Evolutionary conservation across 2,329 filamentous ascomycete species (phyloP).

Genomic region (Rhynchosporium secalis): DNA sequence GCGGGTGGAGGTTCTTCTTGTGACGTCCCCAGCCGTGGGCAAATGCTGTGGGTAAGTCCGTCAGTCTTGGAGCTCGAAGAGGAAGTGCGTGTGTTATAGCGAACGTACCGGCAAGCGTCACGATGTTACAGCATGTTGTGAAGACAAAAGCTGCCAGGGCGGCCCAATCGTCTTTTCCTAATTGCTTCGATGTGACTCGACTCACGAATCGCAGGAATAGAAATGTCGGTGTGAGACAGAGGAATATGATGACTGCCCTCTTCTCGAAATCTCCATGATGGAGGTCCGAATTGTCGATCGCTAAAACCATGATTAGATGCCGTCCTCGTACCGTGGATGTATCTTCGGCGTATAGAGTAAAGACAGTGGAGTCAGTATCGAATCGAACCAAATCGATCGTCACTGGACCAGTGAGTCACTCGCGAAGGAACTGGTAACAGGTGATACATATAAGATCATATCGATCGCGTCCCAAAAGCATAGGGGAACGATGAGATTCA

Average conservation of each 20-base stretch:
- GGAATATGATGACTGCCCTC: slow-evolving; percentile 21
- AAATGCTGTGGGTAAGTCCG: slow-evolving; percentile 11
- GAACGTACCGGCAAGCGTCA: slow-evolving; percentile 23
- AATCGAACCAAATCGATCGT: neutral
- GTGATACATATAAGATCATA: neutral
- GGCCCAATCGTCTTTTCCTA: slow-evolving; percentile 26
- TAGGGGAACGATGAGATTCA: too few relatives aligned
- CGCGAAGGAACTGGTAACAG: neutral
- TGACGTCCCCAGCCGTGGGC: slow-evolving; percentile 23
- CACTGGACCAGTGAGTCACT: neutral
- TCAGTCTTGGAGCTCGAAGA: neutral
- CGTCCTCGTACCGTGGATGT: neutral
- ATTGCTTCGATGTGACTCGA: slow-evolving; percentile 22
- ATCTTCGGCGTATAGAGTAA: neutral
- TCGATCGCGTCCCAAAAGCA: neutral
- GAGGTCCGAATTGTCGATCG: slow-evolving; percentile 22
- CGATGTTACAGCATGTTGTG: slow-evolving; percentile 19
- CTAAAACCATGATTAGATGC: slow-evolving; percentile 4
- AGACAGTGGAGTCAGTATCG: neutral
- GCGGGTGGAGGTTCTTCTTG: slow-evolving; percentile 14
- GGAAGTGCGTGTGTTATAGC: neutral
- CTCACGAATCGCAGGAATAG: slow-evolving; percentile 21
- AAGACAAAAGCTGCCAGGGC: slow-evolving; percentile 20
- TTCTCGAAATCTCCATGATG: slow-evolving; percentile 24
- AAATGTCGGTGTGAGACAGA: slow-evolving; percentile 17